Percentiles rank a stretch among this genome's conserved stretches.
Conservation (phyloP, 2,329 filamentous ascomycete genomes). For the Cladosporium sp. region DNA sequence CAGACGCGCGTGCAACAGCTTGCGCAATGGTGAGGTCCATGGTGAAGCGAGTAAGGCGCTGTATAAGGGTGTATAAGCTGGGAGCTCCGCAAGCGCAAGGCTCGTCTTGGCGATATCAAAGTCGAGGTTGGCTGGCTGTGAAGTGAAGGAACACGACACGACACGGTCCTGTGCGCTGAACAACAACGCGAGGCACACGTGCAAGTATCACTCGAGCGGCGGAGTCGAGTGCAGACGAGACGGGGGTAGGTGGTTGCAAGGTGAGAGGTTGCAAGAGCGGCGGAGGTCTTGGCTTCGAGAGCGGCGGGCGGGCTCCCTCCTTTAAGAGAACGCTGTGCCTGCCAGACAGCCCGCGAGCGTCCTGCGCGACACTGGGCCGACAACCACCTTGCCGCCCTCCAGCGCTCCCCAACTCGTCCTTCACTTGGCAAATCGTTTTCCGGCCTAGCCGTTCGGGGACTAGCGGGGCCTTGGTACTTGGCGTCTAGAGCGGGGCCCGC, state of each 20-base stretch:
- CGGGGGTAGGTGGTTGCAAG: neutral
- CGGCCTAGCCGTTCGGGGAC: neutral
- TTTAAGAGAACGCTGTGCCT: neutral
- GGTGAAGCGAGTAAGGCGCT: no score
- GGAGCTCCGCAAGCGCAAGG: neutral
- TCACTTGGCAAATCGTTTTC: neutral
- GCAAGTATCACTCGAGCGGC: neutral
- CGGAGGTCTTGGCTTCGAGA: conserved; percentile 1
- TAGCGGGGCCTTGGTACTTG: neutral
- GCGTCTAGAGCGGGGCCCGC: neutral
- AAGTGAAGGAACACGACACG: neutral
- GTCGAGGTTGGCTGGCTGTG: neutral
- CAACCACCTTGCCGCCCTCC: neutral
- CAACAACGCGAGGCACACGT: neutral
- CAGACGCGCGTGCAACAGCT: conserved; percentile 5
- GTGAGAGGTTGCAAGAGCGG: neutral
- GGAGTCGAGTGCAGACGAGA: neutral
- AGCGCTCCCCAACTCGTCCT: neutral
- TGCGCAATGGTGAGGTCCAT: neutral
- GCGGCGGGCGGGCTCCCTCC: neutral
- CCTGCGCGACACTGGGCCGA: neutral
- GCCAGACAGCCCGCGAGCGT: neutral
- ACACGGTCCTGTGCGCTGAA: neutral
- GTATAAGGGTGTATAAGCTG: neutral
- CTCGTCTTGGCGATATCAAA: conserved; percentile 7